Base-by-base conservation (phyloP, 2,329 filamentous ascomycete genomes). In the Xylariaceae sp. region DNA sequence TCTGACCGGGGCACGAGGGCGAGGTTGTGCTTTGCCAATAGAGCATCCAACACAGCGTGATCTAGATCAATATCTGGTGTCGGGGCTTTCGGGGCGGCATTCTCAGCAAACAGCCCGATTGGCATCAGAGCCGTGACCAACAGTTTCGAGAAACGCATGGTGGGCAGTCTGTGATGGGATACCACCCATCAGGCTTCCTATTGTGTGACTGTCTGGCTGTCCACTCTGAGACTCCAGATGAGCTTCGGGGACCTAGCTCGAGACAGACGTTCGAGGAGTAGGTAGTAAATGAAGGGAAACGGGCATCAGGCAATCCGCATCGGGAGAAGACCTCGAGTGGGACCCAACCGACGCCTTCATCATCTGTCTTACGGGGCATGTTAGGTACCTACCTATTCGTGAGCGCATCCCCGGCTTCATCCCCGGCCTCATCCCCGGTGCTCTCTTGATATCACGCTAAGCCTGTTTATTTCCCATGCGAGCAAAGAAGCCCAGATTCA, bases 1-100 rank as follows among this genome's bases (percentile, higher is more conserved):
- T 78, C 76, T 51, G 74, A 76, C n/a, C 75, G 71, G 39, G 77
- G 76, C 6, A 78, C 76, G 53, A 78, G 66, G 34, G 74, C 77
- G 37, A 78, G 68, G 56, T 78, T 77, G 65, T 78, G 75, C 65
- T 73, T 78, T 49, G 73, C 73, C 47, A 79, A 66, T 50, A 76
- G 65, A 50, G 74, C 74, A 18, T 76, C 75, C 18, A 78, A 73
- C 5, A 53, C 56, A 37, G 63, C 58, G 34, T 61, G 50, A 55
- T 64, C 63, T 1, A 64, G 18, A 15, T 76, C 70, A 10, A 74
- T 57, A 54, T 76, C 75, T 18, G 70, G 68, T 6, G 67, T 60
- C 13, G 71, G 71, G 13, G 68, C 67, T 54, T 67, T 65, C 58
- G 54, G 53, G 34, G 66, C 61, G 35, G 62, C 48, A 45, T 55